phyloP scores from a whole-genome alignment of 352 stramenopile species.

The Phytophthora colocasiae region DNA sequence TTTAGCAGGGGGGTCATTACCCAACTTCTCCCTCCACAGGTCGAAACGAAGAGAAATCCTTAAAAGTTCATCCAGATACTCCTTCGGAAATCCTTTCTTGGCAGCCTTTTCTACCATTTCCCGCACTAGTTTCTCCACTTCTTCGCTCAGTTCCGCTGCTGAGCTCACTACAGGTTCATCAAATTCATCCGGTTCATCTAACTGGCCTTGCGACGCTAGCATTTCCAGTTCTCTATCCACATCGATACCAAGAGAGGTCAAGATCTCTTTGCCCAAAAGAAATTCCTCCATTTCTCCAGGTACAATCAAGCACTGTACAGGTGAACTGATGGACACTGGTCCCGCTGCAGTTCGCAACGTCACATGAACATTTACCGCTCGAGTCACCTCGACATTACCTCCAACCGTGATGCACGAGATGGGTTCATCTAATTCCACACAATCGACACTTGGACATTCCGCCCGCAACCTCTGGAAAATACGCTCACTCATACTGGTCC shows the following conservation, averaged over 20 bases:
- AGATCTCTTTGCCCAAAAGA: conserved; percentile 13
- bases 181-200: conserved; percentile 10
- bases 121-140: neutral
- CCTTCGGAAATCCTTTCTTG: conserved; percentile 4
- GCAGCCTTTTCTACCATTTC: neutral
- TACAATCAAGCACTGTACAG: conserved; percentile 6
- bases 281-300: conserved; percentile 12
- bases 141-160: neutral
- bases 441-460: neutral
- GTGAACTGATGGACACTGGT: conserved; percentile 1
- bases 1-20: conserved; percentile 14
- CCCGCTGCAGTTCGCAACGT: neutral
- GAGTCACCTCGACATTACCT: conserved; percentile 5
- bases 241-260: conserved; percentile 7
- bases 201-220: conserved; percentile 6
- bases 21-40: conserved; percentile 11
- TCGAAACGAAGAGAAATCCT: conserved; percentile 8
- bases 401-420: conserved; percentile 8
- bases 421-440: conserved; percentile 6
- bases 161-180: conserved; percentile 6
- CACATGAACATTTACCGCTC: conserved; percentile 2
- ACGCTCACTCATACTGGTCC: conserved; percentile 13
- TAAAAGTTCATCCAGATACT: conserved; percentile 4
- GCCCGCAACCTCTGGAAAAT: neutral
- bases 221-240: conserved; percentile 11